phyloP scores from a whole-genome alignment of 176 grass and related monocot genomes.

The Eleusine coracana region DNA sequence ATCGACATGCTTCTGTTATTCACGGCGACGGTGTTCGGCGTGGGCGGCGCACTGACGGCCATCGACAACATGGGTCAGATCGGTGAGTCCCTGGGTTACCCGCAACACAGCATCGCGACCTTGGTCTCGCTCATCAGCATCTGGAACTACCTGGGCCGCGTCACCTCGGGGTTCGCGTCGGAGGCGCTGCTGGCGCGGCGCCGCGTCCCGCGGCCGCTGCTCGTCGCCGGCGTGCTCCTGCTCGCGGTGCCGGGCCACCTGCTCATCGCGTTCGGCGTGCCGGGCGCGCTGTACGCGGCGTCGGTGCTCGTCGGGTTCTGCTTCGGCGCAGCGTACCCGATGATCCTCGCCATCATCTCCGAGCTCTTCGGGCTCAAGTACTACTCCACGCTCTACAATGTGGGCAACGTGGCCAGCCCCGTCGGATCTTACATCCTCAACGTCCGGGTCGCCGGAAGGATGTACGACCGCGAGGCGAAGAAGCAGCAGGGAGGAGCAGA shows the following conservation, averaged over 20 bases:
- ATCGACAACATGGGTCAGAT: constrained; percentile 78
- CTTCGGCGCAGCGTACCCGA: constrained; percentile 48
- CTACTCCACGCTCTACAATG: constrained; percentile 57
- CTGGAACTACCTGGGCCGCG: constrained; percentile 61
- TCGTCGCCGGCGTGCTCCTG: constrained; percentile 29
- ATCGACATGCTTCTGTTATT: constrained; percentile 79
- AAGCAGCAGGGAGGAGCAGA: neutral
- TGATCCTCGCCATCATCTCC: constrained; percentile 48
- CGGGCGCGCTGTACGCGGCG: constrained; percentile 41
- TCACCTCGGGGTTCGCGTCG: constrained; percentile 32
- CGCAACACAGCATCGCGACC: constrained; percentile 45
- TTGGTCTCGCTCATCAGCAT: constrained; percentile 62
- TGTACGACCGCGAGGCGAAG: constrained; percentile 53
- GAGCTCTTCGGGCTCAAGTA: constrained; percentile 60
- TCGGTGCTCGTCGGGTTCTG: constrained; percentile 47
- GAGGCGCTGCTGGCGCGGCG: neutral
- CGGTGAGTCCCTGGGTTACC: constrained; percentile 60
- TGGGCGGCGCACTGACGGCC: constrained; percentile 60
- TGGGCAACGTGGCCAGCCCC: constrained; percentile 34
- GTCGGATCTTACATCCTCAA: constrained; percentile 55
- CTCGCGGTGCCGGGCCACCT: constrained; percentile 37
- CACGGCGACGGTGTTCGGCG: constrained; percentile 46
- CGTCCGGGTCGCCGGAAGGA: constrained; percentile 47
- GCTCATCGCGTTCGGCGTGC: constrained; percentile 46
- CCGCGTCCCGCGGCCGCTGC: constrained; percentile 37